Conservation (phyloP, 306 rosid genomes). For the Cyclanthera cordifolia region DNA sequence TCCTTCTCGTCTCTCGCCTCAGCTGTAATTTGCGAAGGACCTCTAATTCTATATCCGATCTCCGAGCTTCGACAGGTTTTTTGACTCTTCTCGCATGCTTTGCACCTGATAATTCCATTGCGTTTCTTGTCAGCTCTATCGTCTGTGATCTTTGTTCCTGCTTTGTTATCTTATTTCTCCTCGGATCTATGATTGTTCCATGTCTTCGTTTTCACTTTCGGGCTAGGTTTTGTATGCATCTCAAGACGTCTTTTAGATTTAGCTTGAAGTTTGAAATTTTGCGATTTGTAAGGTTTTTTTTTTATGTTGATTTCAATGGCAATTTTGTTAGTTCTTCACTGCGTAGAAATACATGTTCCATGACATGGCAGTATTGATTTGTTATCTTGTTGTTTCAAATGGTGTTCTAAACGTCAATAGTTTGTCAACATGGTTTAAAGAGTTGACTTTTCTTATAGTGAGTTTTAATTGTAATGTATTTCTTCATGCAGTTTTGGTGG, state of each 20-base stretch:
- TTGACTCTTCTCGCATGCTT: constrained; percentile 4
- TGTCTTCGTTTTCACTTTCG: not conserved
- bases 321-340: not conserved
- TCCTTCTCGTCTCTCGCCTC: not conserved
- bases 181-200: not conserved
- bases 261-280: not conserved
- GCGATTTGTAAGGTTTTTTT: not conserved
- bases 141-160: not conserved
- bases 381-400: not conserved
- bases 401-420: not conserved
- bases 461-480: not conserved
- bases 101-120: not conserved
- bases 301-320: not conserved
- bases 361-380: not conserved
- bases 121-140: not conserved
- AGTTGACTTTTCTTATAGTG: not conserved
- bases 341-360: not conserved
- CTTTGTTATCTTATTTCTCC: not conserved
- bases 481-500: not conserved
- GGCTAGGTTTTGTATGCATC: constrained; percentile 1
- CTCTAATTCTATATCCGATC: constrained; percentile 4
- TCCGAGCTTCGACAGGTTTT: constrained; percentile 6
- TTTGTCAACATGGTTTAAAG: not conserved
- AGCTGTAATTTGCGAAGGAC: not conserved
- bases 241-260: not conserved